phyloP scores from a whole-genome alignment of 2,329 filamentous ascomycete genomes.

The Aspergillus fumigatus region DNA sequence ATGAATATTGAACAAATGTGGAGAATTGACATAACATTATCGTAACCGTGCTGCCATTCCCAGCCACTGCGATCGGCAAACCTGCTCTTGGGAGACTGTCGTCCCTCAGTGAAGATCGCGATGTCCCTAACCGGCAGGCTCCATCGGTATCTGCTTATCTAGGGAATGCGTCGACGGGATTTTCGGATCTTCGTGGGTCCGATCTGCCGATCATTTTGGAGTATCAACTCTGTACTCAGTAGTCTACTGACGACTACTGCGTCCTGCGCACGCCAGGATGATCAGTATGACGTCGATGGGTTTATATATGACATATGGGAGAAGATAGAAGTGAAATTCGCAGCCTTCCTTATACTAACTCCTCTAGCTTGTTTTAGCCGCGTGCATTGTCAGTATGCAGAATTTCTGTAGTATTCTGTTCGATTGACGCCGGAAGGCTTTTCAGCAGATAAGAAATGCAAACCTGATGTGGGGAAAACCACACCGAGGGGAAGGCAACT shows the following conservation, averaged over 20 bases:
- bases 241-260: too few relatives aligned
- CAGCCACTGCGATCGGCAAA: not conserved
- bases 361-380: not conserved
- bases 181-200: not conserved
- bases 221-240: too few relatives aligned
- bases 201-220: not conserved
- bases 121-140: not conserved
- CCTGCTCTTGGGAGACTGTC: not conserved
- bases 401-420: not conserved
- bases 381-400: not conserved
- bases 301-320: not conserved
- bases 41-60: not conserved
- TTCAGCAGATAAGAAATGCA: not conserved
- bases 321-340: not conserved
- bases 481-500: slow-evolving; percentile 4
- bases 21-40: not conserved
- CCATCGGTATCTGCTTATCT: not conserved
- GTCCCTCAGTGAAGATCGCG: not conserved
- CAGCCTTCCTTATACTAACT: not conserved
- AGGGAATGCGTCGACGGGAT: not conserved
- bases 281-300: not conserved
- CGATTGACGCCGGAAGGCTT: not conserved
- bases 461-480: not conserved
- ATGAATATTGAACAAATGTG: not conserved
- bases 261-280: not conserved